These are phyloP conservation scores for Phytophthora quininea DNA, from an alignment of 352 stramenopile genomes.

Conservation along the genomic window DNA sequence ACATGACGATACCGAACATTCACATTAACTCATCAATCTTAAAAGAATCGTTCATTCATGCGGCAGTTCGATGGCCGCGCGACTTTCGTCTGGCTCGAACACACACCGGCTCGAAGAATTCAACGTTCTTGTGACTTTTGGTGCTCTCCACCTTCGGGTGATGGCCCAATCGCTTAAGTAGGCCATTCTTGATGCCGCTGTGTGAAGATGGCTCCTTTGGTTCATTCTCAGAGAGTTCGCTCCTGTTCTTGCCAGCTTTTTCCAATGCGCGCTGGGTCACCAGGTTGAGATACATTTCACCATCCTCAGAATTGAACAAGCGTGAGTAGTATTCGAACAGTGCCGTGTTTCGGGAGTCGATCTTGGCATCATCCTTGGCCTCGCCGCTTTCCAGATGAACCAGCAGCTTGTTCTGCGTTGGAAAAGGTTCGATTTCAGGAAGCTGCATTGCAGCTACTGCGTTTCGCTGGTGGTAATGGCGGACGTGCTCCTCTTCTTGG, in stretches of 20 bases:
- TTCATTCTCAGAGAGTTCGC: conserved; percentile 12
- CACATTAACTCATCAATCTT: no score
- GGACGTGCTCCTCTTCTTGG: conserved; percentile 13
- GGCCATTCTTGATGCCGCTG: conserved; percentile 6
- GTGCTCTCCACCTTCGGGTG: conserved; percentile 22
- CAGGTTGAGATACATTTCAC: conserved; percentile 60
- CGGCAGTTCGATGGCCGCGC: conserved; percentile 14
- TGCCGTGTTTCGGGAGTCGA: conserved; percentile 40
- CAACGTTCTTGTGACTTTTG: conserved; percentile 45
- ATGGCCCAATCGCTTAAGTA: conserved; percentile 47
- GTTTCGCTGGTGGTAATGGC: conserved; percentile 13
- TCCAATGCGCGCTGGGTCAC: conserved; percentile 37
- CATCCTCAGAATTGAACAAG: conserved; percentile 68
- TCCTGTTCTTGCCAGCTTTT: conserved; percentile 35
- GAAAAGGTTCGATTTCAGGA: conserved; percentile 48
- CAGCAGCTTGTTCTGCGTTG: conserved; percentile 49
- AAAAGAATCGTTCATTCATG: no score
- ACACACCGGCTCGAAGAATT: conserved; percentile 64
- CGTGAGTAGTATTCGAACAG: conserved; percentile 75
- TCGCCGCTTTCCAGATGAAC: conserved; percentile 54
- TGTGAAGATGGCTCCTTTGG: conserved; percentile 16
- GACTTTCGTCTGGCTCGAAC: conserved; percentile 35
- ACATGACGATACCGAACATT: background rate
- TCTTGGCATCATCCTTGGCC: conserved; percentile 62
- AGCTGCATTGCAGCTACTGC: conserved; percentile 15